phyloP scores from a whole-genome alignment of 2,329 filamentous ascomycete genomes.

The Aspergillus clavatus region DNA sequence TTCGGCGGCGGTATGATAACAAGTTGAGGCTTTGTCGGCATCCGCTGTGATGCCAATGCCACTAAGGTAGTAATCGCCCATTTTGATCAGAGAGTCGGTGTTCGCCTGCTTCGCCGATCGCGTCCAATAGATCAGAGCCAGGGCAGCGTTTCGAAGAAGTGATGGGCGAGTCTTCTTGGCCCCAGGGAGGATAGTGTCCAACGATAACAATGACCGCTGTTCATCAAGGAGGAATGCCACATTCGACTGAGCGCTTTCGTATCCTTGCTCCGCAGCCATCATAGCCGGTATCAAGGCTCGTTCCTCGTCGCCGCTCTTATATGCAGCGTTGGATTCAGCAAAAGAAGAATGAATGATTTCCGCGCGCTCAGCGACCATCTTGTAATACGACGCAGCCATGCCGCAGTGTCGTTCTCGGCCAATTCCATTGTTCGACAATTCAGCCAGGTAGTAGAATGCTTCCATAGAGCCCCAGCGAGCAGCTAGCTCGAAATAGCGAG shows the following conservation, averaged over 20 bases:
- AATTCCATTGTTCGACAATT: constrained; percentile 75
- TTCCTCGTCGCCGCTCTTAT: constrained; percentile 72
- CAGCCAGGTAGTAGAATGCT: constrained; percentile 86
- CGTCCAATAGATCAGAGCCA: constrained; percentile 91
- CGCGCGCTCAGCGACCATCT: constrained; percentile 68
- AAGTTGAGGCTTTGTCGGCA: constrained; percentile 81
- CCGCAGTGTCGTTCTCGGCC: constrained; percentile 74
- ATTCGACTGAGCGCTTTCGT: constrained; percentile 83
- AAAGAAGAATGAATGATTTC: constrained; percentile 73
- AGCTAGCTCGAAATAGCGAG: constrained; percentile 82
- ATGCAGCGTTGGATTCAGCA: constrained; percentile 76
- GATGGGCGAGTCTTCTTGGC: constrained; percentile 38
- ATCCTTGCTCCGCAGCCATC: constrained; percentile 87
- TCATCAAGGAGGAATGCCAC: constrained; percentile 83
- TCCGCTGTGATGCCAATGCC: constrained; percentile 71
- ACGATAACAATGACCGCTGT: constrained; percentile 56
- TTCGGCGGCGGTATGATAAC: constrained; percentile 88
- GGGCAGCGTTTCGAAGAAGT: constrained; percentile 53
- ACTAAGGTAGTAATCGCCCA: constrained; percentile 93
- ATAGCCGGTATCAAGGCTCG: constrained; percentile 75
- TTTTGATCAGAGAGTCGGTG: constrained; percentile 90
- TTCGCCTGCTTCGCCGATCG: constrained; percentile 90
- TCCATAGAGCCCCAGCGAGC: constrained; percentile 79
- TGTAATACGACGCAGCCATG: constrained; percentile 76
- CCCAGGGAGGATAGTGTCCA: constrained; percentile 51